phyloP scores from a whole-genome alignment of 257 asterid genomes.

The Solanum virginianum region DNA sequence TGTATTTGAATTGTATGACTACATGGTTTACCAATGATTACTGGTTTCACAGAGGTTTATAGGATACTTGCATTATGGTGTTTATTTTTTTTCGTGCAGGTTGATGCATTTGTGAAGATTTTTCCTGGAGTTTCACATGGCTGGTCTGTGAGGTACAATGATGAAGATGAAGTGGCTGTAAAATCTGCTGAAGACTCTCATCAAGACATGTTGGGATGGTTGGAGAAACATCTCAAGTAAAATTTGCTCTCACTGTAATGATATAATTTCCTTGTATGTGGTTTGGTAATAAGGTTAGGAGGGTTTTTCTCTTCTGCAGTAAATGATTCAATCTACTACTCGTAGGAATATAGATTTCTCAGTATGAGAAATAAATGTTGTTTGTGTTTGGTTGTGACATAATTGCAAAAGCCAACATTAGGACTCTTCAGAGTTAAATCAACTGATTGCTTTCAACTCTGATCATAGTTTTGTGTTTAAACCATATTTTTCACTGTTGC shows the following conservation, averaged over 20 bases:
- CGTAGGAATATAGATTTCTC: neutral
- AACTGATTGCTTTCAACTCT: neutral
- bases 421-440: neutral
- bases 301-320: neutral
- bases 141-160: constrained; percentile 49
- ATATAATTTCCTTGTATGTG: neutral
- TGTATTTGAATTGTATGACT: neutral
- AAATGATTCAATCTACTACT: neutral
- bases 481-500: too few relatives aligned
- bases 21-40: neutral
- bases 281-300: neutral
- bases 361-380: neutral
- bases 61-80: neutral
- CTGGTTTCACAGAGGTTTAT: neutral
- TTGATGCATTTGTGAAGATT: constrained; percentile 49
- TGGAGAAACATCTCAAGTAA: constrained; percentile 30
- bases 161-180: constrained; percentile 29
- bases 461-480: neutral
- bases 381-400: neutral
- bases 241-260: neutral
- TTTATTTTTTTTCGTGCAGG: constrained; percentile 6
- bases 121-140: constrained; percentile 47
- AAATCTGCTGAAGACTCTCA: constrained; percentile 46
- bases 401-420: neutral
- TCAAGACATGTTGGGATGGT: constrained; percentile 38